phyloP scores from a whole-genome alignment of 768 basidiomycete species.

The Tricholoma matsutake region DNA sequence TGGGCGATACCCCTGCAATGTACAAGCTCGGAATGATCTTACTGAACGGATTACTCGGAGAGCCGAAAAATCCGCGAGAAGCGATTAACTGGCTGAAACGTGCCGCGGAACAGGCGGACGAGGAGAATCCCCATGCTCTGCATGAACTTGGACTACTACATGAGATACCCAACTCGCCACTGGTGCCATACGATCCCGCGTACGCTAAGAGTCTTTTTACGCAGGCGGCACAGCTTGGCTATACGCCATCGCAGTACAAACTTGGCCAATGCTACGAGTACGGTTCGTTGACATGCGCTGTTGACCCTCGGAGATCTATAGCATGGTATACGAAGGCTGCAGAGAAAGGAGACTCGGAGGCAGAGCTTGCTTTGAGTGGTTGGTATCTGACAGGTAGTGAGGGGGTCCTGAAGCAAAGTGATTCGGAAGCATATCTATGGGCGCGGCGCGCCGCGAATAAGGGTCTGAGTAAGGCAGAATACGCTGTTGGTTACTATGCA shows the following conservation, averaged over 20 bases:
- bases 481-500: constrained; percentile 97
- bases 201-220: constrained; percentile 86
- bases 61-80: constrained; percentile 84
- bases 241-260: constrained; percentile 92
- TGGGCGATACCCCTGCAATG: constrained; percentile 98
- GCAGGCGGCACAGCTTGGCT: constrained; percentile 90
- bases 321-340: constrained; percentile 99
- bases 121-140: constrained; percentile 95
- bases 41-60: constrained; percentile 78
- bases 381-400: constrained; percentile 98
- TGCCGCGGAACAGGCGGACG: constrained; percentile 96
- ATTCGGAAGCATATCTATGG: constrained; percentile 99
- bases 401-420: constrained; percentile 94
- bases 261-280: constrained; percentile 96
- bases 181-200: constrained; percentile 76
- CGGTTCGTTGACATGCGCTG: constrained; percentile 81
- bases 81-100: constrained; percentile 93
- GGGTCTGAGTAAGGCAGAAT: constrained; percentile 94
- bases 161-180: constrained; percentile 61
- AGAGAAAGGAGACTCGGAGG: constrained; percentile 92
- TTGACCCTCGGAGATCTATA: constrained; percentile 91
- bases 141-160: constrained; percentile 91
- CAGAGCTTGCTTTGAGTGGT: constrained; percentile 92
- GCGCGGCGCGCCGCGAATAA: constrained; percentile 95
- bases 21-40: constrained; percentile 99